Conservation (phyloP, 495 filamentous ascomycete species). For the Glonium stellatum region DNA sequence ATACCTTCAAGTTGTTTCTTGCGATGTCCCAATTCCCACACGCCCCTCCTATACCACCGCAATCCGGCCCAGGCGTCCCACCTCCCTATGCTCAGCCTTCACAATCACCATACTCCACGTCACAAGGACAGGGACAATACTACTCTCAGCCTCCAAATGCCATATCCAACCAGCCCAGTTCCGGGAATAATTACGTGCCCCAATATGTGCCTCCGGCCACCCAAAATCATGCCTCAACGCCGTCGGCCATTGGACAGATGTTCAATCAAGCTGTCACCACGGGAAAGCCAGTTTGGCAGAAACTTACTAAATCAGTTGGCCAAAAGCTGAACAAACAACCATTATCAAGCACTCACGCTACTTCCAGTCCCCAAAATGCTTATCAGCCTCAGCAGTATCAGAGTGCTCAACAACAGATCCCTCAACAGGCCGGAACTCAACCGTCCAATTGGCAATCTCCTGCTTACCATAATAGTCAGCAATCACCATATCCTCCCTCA, state of each 20-base stretch:
- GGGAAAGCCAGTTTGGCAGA: constrained; percentile 24
- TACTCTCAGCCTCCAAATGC: constrained; percentile 1
- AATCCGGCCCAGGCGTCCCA: neutral
- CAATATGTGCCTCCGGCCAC: neutral
- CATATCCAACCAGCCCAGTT: neutral
- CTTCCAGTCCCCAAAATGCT: constrained; percentile 21
- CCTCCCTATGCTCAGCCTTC: constrained; percentile 1
- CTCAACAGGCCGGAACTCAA: neutral
- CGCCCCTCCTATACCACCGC: constrained; percentile 12
- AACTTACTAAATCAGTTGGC: constrained; percentile 24
- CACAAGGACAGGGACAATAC: constrained; percentile 8
- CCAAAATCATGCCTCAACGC: neutral
- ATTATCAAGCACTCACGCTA: constrained; percentile 13
- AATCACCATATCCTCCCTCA: neutral
- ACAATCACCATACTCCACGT: constrained; percentile 3
- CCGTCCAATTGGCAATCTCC: neutral
- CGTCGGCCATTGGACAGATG: constrained; percentile 7
- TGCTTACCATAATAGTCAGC: neutral
- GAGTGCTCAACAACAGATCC: neutral
- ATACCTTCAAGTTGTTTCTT: neutral
- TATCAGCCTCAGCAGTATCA: constrained; percentile 21
- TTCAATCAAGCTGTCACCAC: constrained; percentile 28
- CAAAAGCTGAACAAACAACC: constrained; percentile 20
- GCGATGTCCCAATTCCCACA: constrained; percentile 24
- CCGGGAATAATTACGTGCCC: neutral